A percentile compares a stretch with the other conserved stretches of the same genome.
Conservation (phyloP, 106 monocot species). For the Gastrodia elata region DNA sequence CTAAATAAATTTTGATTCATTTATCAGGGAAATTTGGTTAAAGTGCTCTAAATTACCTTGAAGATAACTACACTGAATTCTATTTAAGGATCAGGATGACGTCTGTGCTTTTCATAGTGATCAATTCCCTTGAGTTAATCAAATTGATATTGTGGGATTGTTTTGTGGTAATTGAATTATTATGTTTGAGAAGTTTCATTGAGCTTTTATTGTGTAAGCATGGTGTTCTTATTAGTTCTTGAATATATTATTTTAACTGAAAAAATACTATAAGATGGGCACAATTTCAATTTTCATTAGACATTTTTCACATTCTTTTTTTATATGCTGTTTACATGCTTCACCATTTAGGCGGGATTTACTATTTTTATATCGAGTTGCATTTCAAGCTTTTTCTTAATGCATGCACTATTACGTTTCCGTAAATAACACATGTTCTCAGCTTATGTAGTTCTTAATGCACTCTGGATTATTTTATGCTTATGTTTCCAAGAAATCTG, state of each 20-base stretch:
- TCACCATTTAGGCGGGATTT: no score
- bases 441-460: not conserved
- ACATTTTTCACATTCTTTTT: not conserved
- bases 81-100: no score
- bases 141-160: not conserved
- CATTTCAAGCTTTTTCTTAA: not conserved
- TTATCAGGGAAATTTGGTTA: no score
- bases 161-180: not conserved
- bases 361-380: not conserved
- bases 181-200: not conserved
- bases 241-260: not conserved
- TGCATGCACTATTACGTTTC: not conserved
- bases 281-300: not conserved
- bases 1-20: no score
- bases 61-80: no score
- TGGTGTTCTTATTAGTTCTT: not conserved
- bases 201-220: not conserved
- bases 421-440: not conserved
- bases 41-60: no score
- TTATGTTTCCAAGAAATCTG: constrained; percentile 1
- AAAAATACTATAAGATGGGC: no score
- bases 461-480: not conserved
- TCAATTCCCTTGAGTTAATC: not conserved
- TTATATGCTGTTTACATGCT: not conserved
- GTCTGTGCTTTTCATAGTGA: no score